These are phyloP conservation scores for Botrytis deweyae DNA, from an alignment of 2,329 filamentous ascomycete genomes.

Conservation along the genomic window DNA sequence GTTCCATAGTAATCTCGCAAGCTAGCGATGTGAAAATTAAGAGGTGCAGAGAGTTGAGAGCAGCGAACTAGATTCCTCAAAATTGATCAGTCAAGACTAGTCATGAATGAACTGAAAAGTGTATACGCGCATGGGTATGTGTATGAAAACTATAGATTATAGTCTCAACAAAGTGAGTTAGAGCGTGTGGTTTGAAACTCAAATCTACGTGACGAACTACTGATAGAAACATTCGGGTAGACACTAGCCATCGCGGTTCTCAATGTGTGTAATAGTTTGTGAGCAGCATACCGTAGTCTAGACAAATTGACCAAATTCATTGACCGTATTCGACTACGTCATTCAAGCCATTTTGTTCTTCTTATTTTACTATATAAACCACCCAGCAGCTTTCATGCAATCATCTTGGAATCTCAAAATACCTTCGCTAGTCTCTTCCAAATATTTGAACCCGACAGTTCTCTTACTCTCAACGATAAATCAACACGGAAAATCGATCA, in stretches of 20 bases:
- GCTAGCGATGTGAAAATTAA: too few relatives aligned
- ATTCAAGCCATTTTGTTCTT: not conserved
- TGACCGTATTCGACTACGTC: too few relatives aligned
- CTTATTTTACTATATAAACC: not conserved
- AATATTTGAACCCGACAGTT: not conserved
- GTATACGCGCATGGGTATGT: not conserved
- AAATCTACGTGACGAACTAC: not conserved
- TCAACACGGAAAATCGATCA: not conserved
- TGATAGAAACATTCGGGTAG: not conserved
- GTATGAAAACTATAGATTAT: not conserved
- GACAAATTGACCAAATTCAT: too few relatives aligned
- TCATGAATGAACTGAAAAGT: too few relatives aligned
- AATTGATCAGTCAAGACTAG: too few relatives aligned
- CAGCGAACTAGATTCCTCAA: too few relatives aligned
- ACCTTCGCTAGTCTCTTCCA: not conserved
- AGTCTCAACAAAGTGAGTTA: not conserved
- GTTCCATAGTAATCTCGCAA: not conserved
- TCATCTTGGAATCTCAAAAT: not conserved
- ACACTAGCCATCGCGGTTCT: too few relatives aligned
- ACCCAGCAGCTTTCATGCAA: not conserved
- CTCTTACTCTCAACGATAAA: not conserved
- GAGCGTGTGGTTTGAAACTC: not conserved
- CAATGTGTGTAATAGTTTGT: not conserved
- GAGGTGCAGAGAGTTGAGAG: too few relatives aligned
- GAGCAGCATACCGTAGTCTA: too few relatives aligned